A percentile compares a stretch with the other conserved stretches of the same genome.
These are phyloP conservation scores for Saccharum hybrid DNA, from an alignment of 202 grass and related monocot genomes.

Conservation along the genomic window DNA sequence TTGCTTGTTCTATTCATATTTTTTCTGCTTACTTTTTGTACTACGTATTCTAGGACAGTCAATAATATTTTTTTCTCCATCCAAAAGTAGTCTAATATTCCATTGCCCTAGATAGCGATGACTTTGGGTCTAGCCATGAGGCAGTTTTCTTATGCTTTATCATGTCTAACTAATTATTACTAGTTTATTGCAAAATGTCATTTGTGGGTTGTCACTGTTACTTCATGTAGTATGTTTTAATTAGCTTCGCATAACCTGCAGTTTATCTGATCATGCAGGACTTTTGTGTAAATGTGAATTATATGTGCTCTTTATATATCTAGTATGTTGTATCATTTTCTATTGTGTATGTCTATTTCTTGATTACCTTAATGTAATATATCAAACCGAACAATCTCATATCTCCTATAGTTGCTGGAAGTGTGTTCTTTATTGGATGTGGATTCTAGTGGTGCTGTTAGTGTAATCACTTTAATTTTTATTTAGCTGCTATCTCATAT, in stretches of 20 bases:
- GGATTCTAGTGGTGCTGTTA: not conserved
- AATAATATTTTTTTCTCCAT: not conserved
- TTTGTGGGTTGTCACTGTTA: not conserved
- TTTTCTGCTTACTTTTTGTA: not conserved
- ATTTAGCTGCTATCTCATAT: not conserved
- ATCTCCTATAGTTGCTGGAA: not conserved
- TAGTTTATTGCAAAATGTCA: not conserved
- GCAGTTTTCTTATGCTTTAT: not conserved
- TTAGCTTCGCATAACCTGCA: not conserved
- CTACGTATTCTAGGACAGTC: not conserved
- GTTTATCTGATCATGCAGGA: not conserved
- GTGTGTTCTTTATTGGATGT: not conserved
- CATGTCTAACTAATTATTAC: not conserved
- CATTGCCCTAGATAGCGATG: slow-evolving; percentile 13
- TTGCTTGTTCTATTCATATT: not conserved
- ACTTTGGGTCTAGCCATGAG: slow-evolving; percentile 36
- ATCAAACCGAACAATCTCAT: not conserved
- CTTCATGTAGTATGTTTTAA: not conserved
- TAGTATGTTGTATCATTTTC: not conserved
- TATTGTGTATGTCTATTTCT: not conserved
- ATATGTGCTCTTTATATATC: not conserved
- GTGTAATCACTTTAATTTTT: not conserved
- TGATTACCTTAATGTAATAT: not conserved
- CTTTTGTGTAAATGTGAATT: not conserved
- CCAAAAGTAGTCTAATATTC: not conserved